Conservation (phyloP, 2,329 filamentous ascomycete genomes). For the Laburnicola sp. region DNA sequence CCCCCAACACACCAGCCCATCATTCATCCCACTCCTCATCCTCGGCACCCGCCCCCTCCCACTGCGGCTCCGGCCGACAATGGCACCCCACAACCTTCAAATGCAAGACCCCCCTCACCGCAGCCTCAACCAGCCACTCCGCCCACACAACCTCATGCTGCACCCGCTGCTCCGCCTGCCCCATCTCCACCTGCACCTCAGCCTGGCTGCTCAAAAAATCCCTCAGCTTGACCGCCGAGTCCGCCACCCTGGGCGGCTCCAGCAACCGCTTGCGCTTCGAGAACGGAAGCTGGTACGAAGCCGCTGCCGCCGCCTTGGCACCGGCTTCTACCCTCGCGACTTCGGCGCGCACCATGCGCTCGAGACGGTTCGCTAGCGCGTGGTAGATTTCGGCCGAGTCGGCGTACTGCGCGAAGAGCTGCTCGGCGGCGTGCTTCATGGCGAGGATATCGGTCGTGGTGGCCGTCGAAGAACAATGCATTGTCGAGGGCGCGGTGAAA, state of each 20-base stretch:
- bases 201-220: constrained; percentile 21
- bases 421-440: constrained; percentile 20
- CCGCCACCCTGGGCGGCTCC: not conserved
- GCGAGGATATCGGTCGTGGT: constrained; percentile 24
- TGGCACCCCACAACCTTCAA: constrained; percentile 28
- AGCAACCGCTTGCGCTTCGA: not conserved
- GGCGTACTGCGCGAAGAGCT: constrained; percentile 18
- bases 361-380: constrained; percentile 21
- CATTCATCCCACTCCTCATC: not conserved
- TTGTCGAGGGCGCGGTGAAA: constrained; percentile 19
- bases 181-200: constrained; percentile 25
- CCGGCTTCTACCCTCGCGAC: constrained; percentile 4
- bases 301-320: not conserved
- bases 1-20: not conserved
- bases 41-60: not conserved
- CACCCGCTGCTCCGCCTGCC: constrained; percentile 23
- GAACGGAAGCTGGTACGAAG: too few species aligned
- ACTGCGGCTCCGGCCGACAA: constrained; percentile 23
- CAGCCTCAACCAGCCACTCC: constrained; percentile 33
- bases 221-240: constrained; percentile 22
- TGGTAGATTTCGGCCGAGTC: constrained; percentile 25
- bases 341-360: constrained; percentile 25
- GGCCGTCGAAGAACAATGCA: constrained; percentile 29
- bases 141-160: constrained; percentile 37
- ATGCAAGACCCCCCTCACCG: constrained; percentile 33